A percentile compares a stretch with the other conserved stretches of the same genome.
Evolutionary conservation across 192 early-diverging fungal species (phyloP).

Genomic region (Rhizophagus sp.): DNA sequence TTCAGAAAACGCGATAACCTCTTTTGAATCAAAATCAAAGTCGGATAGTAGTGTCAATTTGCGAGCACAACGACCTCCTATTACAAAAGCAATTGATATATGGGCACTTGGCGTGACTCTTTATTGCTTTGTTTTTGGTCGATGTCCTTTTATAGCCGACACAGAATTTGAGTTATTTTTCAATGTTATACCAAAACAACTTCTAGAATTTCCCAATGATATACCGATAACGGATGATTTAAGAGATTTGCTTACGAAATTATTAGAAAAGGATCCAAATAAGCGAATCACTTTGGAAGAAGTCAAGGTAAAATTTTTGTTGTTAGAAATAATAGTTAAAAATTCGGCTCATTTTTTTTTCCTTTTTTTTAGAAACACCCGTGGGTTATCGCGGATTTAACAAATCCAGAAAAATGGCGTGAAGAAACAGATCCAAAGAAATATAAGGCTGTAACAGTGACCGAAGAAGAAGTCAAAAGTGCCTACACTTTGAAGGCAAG

Average conservation of each 20-base stretch:
- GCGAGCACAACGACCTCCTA: conserved; percentile 45
- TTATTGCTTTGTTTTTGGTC: conserved; percentile 91
- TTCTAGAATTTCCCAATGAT: conserved; percentile 55
- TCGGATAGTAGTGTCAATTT: conserved; percentile 25
- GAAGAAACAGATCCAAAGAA: conserved; percentile 73
- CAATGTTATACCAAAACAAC: conserved; percentile 79
- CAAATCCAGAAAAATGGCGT: conserved; percentile 68
- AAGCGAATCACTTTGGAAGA: conserved; percentile 84
- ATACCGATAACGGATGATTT: conserved; percentile 64
- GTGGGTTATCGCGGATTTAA: conserved; percentile 82
- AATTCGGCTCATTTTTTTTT: background rate
- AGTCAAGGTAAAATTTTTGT: conserved; percentile 60
- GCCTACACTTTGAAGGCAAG: conserved; percentile 65
- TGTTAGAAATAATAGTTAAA: background rate
- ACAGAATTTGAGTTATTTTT: conserved; percentile 94
- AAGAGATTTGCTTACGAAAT: conserved; percentile 67
- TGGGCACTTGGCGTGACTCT: conserved; percentile 98
- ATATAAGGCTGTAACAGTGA: conserved; percentile 71
- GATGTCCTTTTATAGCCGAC: conserved; percentile 89
- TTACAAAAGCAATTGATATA: conserved; percentile 90
- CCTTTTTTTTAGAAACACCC: conserved; percentile 70
- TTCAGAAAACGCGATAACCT: conserved; percentile 30
- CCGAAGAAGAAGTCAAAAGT: conserved; percentile 75
- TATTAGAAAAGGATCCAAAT: conserved; percentile 88
- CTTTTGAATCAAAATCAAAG: conserved; percentile 23